Evolutionary conservation across 2,329 filamentous ascomycete species (phyloP), one percentile per base, ranked within the genome.

Genomic region (Fusarium odoratissimum): DNA sequence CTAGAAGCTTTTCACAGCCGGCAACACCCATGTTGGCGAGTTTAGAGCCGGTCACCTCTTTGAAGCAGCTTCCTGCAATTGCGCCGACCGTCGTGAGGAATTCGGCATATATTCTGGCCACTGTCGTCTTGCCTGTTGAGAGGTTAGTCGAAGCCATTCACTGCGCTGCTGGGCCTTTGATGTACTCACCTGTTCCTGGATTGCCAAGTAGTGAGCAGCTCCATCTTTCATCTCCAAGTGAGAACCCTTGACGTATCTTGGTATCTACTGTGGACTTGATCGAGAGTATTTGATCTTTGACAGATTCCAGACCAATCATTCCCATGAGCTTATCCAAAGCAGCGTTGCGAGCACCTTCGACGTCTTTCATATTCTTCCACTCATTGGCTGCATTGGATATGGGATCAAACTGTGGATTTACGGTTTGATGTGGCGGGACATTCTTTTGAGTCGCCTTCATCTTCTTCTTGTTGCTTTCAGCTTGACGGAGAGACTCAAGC

Each of bases 281-380:
- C 0, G 76, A 75, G 0, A 95, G 80, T 30, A 95, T 89, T 17
- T 89, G 79, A 4, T 84, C 75, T 70, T 95, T 95, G 44, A 95
- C 90, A 0, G 86, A 82, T 72, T 94, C 92, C 0, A 95, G 83
- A 0, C 93, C 92, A 46, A 92, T 89, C 89, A 95, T 91, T 0
- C 78, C 80, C 90, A 95, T 94, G 13, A 95, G 76, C 0, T 83
- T 76, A 65, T 95, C 91, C 1, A 95, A 75, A 0, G 86, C 83
- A 1, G 79, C 75, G 69, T 89, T 93, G 2, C 75, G 73, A 0
- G 86, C 85, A 2, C 83, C 83, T 37, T 91, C 86, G 2, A 79
- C 76, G 3, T 80, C 54, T 76, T 94, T 94, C 72, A 91, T 85
- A 2, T 82, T 76, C 19, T 91, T 80, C 92, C 92, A 94, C 23